Evolutionary conservation across 192 early-diverging fungal genomes (phyloP).

Genomic region (Pilaira anomala): DNA sequence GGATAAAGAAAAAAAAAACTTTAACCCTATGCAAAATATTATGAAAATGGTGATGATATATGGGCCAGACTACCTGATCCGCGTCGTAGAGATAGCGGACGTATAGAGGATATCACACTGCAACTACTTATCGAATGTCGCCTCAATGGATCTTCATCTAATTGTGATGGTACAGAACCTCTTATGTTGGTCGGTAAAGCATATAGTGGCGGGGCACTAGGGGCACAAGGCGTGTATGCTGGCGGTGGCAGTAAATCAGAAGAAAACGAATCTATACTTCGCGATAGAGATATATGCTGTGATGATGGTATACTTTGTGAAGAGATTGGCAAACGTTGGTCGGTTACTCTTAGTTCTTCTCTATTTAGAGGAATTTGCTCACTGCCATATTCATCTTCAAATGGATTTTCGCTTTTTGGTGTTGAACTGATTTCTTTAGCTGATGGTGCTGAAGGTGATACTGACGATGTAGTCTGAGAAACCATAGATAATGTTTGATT

Average conservation of each 20-base stretch:
- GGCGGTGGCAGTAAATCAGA: conserved; percentile 25
- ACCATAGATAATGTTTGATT: conserved; percentile 3
- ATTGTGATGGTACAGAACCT: too few species aligned
- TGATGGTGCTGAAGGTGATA: conserved; percentile 22
- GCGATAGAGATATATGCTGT: neutral
- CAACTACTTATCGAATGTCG: conserved; percentile 9
- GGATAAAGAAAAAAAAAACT: neutral
- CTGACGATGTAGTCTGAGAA: conserved; percentile 9
- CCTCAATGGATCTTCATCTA: neutral
- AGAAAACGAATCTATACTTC: neutral
- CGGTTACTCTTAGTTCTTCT: neutral
- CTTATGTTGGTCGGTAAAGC: conserved; percentile 1
- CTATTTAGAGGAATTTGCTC: neutral
- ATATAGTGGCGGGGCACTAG: conserved; percentile 23
- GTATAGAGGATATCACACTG: neutral
- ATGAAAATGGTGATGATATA: conserved; percentile 3
- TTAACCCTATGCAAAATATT: neutral
- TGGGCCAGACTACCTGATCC: conserved; percentile 8
- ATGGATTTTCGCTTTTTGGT: neutral
- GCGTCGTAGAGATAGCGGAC: conserved; percentile 1
- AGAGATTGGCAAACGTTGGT: conserved; percentile 1
- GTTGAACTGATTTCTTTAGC: conserved; percentile 18
- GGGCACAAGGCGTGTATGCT: conserved; percentile 18
- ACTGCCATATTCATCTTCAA: neutral
- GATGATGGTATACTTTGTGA: conserved; percentile 15